Evolutionary conservation across 75 land plant species (phyloP), one percentile per base, ranked within the genome.

Genomic region (Gnetum montanum): DNA sequence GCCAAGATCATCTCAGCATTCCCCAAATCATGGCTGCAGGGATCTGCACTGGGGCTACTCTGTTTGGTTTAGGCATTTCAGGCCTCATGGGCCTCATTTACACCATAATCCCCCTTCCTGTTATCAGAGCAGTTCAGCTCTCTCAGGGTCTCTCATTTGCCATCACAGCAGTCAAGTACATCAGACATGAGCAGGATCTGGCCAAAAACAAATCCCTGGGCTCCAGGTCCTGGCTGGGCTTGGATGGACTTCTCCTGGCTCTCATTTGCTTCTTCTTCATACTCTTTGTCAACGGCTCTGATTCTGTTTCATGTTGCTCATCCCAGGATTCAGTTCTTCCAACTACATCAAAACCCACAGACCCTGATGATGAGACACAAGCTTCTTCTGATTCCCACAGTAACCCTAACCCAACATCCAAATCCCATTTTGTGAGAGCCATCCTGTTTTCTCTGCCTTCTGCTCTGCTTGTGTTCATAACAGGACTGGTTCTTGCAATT

Each of bases 121-220:
- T 91, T 23, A 91, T 91, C 66, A 78, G 97, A 13, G 97, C 91
- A 26, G 81, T 91, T 26, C 87, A 91, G 78, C 77, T 91, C 48
- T 75, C 45, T 4, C 91, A 91, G 56, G 97, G 97, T 19, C 68
- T 91, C 30, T 16, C 82, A 28, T 91, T 91, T 50, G 97, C 82
- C 59, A 66, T 77, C 50, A 58, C 88, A 3, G 90, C 96, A 37
- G 79, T 90, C 43, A 80, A 79, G 19, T 91, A 91, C 71, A 67
- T 91, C 24, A 65, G 86, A 11, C 61, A 49, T 57, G 34, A 75
- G 24, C 97, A 91, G 59, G 70, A 86, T 35, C 71, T 91, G 49
- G 15, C 72, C 41, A 67, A 59, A n/a, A 62, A 63, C 2, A 80
- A 73, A 28, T 49, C 78, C 24, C 46, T 41, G 4, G 57, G 60